Conservation (phyloP, 2,329 filamentous ascomycete genomes). For the Eurotiales sp. region DNA sequence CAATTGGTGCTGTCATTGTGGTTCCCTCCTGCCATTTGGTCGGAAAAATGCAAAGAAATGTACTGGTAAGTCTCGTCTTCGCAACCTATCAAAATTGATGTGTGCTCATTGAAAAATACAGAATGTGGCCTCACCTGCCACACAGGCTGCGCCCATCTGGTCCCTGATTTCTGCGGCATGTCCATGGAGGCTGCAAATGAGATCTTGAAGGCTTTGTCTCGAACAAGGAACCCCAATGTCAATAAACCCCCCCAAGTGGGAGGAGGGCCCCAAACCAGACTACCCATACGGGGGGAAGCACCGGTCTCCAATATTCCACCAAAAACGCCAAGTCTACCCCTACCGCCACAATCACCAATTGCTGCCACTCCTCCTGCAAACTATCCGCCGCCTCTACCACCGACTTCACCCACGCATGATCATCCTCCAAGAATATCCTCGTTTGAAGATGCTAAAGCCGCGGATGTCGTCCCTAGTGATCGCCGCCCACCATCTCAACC, state of each 20-base stretch:
- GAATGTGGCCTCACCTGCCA: constrained; percentile 93
- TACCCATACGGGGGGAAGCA: constrained; percentile 58
- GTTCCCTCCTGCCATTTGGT: constrained; percentile 90
- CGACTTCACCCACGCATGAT: constrained; percentile 40
- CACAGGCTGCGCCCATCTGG: constrained; percentile 85
- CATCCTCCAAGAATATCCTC: constrained; percentile 49
- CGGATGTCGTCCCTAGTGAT: constrained; percentile 45
- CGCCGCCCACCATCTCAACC: constrained; percentile 43
- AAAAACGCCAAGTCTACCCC: constrained; percentile 38
- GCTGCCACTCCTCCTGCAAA: constrained; percentile 42
- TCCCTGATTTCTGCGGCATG: constrained; percentile 99
- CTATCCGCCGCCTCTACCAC: constrained; percentile 47
- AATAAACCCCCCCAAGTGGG: constrained; percentile 54
- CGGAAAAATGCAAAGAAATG: constrained; percentile 95
- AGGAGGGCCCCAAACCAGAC: constrained; percentile 53
- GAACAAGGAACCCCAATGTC: constrained; percentile 63
- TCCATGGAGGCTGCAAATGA: constrained; percentile 96
- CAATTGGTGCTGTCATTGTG: constrained; percentile 99
- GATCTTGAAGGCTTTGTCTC: constrained; percentile 81
- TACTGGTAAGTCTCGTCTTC: constrained; percentile 54
- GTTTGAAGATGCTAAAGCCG: constrained; percentile 47
- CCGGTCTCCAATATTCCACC: constrained; percentile 29
- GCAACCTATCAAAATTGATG: not conserved
- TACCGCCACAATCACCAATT: constrained; percentile 34
- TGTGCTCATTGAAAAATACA: constrained; percentile 28